phyloP scores from a whole-genome alignment of 495 filamentous ascomycete species.

The Hypoxylon trugodes region DNA sequence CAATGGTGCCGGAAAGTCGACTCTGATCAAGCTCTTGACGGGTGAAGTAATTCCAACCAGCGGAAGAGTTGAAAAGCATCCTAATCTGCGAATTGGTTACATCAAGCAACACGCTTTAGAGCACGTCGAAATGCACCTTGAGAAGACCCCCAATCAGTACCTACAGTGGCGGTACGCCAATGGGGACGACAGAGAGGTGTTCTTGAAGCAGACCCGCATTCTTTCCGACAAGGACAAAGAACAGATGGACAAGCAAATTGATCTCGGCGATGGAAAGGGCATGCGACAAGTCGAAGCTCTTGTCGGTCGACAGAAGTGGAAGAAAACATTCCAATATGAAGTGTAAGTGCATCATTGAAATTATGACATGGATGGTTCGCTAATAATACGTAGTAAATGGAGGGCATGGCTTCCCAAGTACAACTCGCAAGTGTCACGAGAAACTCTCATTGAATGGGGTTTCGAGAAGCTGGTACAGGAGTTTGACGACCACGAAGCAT shows the following conservation, averaged over 20 bases:
- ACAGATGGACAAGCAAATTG: slow-evolving; percentile 89
- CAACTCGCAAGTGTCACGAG: slow-evolving; percentile 92
- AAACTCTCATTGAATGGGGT: slow-evolving; percentile 84
- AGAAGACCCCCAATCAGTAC: slow-evolving; percentile 99
- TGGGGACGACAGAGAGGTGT: slow-evolving; percentile 95
- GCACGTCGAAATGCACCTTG: slow-evolving; percentile 99
- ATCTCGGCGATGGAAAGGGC: slow-evolving; percentile 83
- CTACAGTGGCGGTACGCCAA: slow-evolving; percentile 98
- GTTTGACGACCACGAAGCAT: slow-evolving; percentile 98
- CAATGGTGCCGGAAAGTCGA: slow-evolving; percentile 98
- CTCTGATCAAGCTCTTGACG: slow-evolving; percentile 97
- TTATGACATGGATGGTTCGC: neutral
- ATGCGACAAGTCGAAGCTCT: slow-evolving; percentile 82
- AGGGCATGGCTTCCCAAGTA: slow-evolving; percentile 83
- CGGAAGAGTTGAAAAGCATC: slow-evolving; percentile 97
- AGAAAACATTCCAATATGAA: slow-evolving; percentile 99
- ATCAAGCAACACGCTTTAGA: slow-evolving; percentile 99
- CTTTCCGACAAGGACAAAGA: slow-evolving; percentile 83
- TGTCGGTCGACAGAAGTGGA: slow-evolving; percentile 97
- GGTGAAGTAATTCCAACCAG: slow-evolving; percentile 88
- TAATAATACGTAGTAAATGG: slow-evolving; percentile 73
- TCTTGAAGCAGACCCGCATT: slow-evolving; percentile 95
- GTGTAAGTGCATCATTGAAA: slow-evolving; percentile 62
- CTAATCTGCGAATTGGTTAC: slow-evolving; percentile 98
- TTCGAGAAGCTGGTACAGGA: slow-evolving; percentile 95